These are phyloP conservation scores for Ceriops zippeliana DNA, from an alignment of 345 rosid genomes.

Conservation along the genomic window DNA sequence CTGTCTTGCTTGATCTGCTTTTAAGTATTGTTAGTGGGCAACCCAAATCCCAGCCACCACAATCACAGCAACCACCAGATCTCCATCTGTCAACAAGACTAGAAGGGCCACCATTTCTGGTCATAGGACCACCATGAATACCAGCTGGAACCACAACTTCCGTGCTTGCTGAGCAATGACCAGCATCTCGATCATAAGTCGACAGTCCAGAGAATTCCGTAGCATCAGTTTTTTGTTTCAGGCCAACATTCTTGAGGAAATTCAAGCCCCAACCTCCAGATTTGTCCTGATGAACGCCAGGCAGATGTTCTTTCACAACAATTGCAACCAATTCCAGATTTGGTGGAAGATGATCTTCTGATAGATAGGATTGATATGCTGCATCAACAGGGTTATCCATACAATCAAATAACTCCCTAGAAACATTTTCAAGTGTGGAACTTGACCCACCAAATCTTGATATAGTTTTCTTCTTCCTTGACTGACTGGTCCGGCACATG, in stretches of 20 bases:
- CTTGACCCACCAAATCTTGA: slow-evolving; percentile 54
- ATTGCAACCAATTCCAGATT: slow-evolving; percentile 76
- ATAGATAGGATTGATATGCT: slow-evolving; percentile 33
- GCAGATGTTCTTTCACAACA: slow-evolving; percentile 55
- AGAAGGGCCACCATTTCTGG: slow-evolving; percentile 61
- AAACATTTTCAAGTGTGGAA: slow-evolving; percentile 40
- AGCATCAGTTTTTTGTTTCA: slow-evolving; percentile 26
- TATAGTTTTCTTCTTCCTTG: slow-evolving; percentile 54
- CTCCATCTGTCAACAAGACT: slow-evolving; percentile 80
- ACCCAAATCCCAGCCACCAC: slow-evolving; percentile 98
- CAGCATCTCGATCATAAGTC: slow-evolving; percentile 19
- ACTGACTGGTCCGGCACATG: slow-evolving; percentile 45
- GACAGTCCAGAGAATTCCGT: slow-evolving; percentile 23
- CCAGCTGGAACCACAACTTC: slow-evolving; percentile 81
- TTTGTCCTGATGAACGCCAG: slow-evolving; percentile 28
- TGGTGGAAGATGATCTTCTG: slow-evolving; percentile 52
- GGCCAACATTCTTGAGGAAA: slow-evolving; percentile 56
- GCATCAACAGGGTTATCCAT: slow-evolving; percentile 30
- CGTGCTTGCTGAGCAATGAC: slow-evolving; percentile 48
- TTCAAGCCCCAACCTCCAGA: slow-evolving; percentile 95
- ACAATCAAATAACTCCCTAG: slow-evolving; percentile 48
- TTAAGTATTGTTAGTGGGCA: slow-evolving; percentile 62
- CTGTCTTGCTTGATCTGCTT: slow-evolving; percentile 40
- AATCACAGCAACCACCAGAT: slow-evolving; percentile 86
- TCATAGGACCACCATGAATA: slow-evolving; percentile 81